A percentile compares a stretch with the other conserved stretches of the same genome.
phyloP scores from a whole-genome alignment of 371 early-diverging fungal species.

The Mortierella sp. region DNA sequence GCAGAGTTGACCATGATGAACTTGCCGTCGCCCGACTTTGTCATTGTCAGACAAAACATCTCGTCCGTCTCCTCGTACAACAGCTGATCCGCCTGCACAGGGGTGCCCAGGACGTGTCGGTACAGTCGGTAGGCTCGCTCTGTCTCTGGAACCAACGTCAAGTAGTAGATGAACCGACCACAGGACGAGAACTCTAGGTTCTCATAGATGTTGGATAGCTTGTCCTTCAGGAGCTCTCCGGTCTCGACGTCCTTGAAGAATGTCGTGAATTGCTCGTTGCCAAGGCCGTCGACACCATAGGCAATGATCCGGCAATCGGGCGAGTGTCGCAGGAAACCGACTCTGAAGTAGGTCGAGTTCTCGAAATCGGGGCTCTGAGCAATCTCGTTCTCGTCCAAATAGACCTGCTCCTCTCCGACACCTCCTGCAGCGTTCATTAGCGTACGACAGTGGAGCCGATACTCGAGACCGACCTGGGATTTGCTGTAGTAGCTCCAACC shows the following conservation, averaged over 20 bases:
- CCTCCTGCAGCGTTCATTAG: conserved; percentile 23
- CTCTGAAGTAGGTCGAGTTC: conserved; percentile 64
- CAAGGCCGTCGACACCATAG: conserved; percentile 67
- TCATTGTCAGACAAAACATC: conserved; percentile 69
- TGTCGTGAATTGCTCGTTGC: conserved; percentile 68
- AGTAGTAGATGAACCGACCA: conserved; percentile 63
- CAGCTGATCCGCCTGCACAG: conserved; percentile 58
- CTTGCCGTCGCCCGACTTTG: conserved; percentile 61
- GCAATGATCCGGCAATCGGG: conserved; percentile 64
- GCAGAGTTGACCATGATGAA: conserved; percentile 65
- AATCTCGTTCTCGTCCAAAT: conserved; percentile 69
- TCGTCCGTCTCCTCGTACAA: conserved; percentile 71
- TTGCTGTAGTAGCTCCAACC: conserved; percentile 68
- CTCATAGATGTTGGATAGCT: conserved; percentile 63
- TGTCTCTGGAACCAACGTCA: conserved; percentile 63
- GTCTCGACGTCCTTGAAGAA: conserved; percentile 65
- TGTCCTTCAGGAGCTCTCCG: conserved; percentile 56
- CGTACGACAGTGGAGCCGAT: conserved; percentile 64
- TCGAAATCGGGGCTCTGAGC: conserved; percentile 52
- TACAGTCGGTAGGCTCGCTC: conserved; percentile 68
- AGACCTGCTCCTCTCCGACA: conserved; percentile 57
- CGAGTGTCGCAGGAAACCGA: conserved; percentile 68
- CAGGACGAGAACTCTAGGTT: conserved; percentile 69
- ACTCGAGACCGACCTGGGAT: conserved; percentile 67
- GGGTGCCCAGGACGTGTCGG: conserved; percentile 62